Conservation (phyloP, 2,329 filamentous ascomycete genomes). For the Colletotrichum sp. region DNA sequence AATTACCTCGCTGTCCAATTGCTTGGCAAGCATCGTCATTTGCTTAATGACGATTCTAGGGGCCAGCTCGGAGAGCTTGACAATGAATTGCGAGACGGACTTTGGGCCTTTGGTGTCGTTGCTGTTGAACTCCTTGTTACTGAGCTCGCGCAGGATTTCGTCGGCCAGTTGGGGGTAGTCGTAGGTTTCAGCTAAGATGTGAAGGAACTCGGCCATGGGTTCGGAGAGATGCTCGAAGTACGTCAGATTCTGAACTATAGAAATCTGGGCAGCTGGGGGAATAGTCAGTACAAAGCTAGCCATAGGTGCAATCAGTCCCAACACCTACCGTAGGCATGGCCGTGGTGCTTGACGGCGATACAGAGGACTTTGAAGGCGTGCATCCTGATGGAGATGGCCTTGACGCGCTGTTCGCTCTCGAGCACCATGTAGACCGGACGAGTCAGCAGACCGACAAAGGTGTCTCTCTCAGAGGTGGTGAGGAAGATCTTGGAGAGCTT, state of each 20-base stretch:
- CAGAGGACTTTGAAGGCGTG: slow-evolving; percentile 97
- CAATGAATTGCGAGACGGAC: slow-evolving; percentile 91
- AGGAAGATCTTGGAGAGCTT: slow-evolving; percentile 93
- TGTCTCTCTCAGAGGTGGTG: slow-evolving; percentile 95
- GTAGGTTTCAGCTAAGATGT: slow-evolving; percentile 96
- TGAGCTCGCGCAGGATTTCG: slow-evolving; percentile 91
- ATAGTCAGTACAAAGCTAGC: slow-evolving; percentile 30
- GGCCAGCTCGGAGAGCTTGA: slow-evolving; percentile 90
- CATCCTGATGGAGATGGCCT: slow-evolving; percentile 89
- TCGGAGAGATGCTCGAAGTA: slow-evolving; percentile 99
- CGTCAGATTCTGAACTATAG: slow-evolving; percentile 95
- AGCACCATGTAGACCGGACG: slow-evolving; percentile 92
- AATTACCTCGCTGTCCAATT: slow-evolving; percentile 87
- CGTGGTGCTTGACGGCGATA: slow-evolving; percentile 96
- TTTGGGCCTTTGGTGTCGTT: slow-evolving; percentile 96
- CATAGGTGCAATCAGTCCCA: neutral
- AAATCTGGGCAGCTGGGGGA: slow-evolving; percentile 84
- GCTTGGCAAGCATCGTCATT: slow-evolving; percentile 92
- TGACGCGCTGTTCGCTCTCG: slow-evolving; percentile 92
- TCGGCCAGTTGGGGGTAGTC: slow-evolving; percentile 95
- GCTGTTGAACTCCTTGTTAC: slow-evolving; percentile 97
- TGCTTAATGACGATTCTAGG: slow-evolving; percentile 95
- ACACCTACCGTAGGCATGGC: slow-evolving; percentile 84
- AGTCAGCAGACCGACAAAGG: slow-evolving; percentile 90
- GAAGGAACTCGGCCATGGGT: slow-evolving; percentile 97